These are phyloP conservation scores for Russula emetica DNA, from an alignment of 768 basidiomycete genomes.

Conservation along the genomic window DNA sequence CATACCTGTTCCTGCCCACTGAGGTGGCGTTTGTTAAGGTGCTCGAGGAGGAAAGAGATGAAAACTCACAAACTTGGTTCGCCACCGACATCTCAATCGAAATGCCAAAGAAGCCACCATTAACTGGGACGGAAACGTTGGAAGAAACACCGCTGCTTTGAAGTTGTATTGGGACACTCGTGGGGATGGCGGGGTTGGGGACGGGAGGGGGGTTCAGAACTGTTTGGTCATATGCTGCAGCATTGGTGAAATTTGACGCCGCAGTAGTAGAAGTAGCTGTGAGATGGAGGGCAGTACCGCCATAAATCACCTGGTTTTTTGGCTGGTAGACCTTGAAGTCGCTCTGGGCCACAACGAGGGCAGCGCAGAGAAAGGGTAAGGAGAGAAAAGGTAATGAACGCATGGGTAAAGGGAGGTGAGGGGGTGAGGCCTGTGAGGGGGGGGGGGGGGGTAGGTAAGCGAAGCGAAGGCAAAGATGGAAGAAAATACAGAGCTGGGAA, in stretches of 20 bases:
- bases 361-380: neutral
- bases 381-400: neutral
- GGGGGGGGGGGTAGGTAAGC: neutral
- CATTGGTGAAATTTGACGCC: slow-evolving; percentile 43
- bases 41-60: neutral
- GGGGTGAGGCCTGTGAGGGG: too few relatives aligned
- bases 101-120: slow-evolving; percentile 65
- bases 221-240: slow-evolving; percentile 52
- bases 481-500: neutral
- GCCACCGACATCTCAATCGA: slow-evolving; percentile 75
- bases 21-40: slow-evolving; percentile 17
- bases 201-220: slow-evolving; percentile 48
- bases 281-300: slow-evolving; percentile 12
- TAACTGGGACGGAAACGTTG: slow-evolving; percentile 41
- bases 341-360: slow-evolving; percentile 4
- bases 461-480: neutral
- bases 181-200: slow-evolving; percentile 43
- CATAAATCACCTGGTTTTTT: slow-evolving; percentile 25
- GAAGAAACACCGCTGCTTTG: slow-evolving; percentile 27
- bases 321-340: slow-evolving; percentile 21
- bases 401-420: neutral
- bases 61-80: slow-evolving; percentile 56
- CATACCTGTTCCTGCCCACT: slow-evolving; percentile 47
- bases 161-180: slow-evolving; percentile 44
- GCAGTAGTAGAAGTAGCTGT: slow-evolving; percentile 31